phyloP scores from a whole-genome alignment of 345 rosid genomes.

The Hibiscus tridactylites region DNA sequence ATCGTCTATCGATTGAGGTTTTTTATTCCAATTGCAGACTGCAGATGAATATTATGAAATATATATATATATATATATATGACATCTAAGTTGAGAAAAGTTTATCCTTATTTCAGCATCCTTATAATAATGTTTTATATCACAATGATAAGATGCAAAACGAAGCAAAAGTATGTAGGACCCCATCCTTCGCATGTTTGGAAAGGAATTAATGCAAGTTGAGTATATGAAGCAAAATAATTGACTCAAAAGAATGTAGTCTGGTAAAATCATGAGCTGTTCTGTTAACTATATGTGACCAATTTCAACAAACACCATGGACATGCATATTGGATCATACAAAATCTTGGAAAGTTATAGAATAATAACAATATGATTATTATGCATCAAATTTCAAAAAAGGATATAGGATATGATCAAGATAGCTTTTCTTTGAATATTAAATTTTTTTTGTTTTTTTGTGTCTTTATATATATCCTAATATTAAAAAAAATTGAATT shows the following conservation, averaged over 20 bases:
- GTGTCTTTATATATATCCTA: too few species aligned
- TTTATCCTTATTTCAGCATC: too few species aligned
- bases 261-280: neutral
- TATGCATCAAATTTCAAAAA: neutral
- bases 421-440: neutral
- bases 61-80: too few species aligned
- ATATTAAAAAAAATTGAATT: too few species aligned
- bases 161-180: neutral
- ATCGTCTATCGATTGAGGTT: too few species aligned
- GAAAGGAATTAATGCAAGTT: neutral
- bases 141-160: too few species aligned
- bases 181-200: conserved; percentile 11
- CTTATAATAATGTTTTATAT: too few species aligned
- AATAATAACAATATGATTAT: neutral
- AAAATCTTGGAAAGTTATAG: neutral
- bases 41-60: too few species aligned
- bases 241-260: neutral
- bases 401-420: neutral
- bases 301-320: neutral
- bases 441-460: too few species aligned
- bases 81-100: too few species aligned
- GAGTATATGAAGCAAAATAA: neutral
- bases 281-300: neutral
- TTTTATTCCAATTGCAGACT: too few species aligned
- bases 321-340: neutral